Percentiles rank a stretch among this genome's conserved stretches.
These are phyloP conservation scores for Lachancea cidri DNA, from an alignment of 805 yeast genomes.

Conservation along the genomic window DNA sequence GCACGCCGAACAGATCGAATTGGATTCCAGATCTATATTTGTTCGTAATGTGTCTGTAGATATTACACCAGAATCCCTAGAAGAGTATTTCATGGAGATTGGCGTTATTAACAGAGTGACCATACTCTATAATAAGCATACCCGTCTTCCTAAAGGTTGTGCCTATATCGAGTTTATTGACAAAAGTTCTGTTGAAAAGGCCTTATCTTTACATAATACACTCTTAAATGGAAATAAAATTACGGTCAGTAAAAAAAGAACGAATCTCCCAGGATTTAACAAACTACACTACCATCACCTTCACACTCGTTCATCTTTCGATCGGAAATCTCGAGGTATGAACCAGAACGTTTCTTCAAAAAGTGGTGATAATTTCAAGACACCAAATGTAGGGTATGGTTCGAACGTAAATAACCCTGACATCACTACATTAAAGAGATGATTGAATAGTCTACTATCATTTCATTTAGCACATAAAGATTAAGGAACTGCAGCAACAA, in stretches of 20 bases:
- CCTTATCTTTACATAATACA: conserved; percentile 41
- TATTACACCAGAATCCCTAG: conserved; percentile 47
- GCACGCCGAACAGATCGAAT: conserved; percentile 34
- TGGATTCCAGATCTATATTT: conserved; percentile 49
- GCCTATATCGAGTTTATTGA: conserved; percentile 58
- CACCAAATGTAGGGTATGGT: no score
- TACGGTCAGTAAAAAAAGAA: conserved; percentile 46
- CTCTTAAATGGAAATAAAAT: conserved; percentile 44
- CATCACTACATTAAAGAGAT: no score
- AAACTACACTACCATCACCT: background rate
- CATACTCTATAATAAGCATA: conserved; percentile 36
- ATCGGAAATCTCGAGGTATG: no score
- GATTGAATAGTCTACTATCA: no score
- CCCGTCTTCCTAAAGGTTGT: conserved; percentile 51
- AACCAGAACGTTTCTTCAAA: no score
- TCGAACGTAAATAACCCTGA: no score
- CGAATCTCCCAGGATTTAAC: conserved; percentile 46
- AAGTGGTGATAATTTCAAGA: no score
- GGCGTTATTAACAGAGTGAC: conserved; percentile 51
- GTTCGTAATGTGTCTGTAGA: conserved; percentile 47
- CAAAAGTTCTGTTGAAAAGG: conserved; percentile 39
- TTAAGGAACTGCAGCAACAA: no score
- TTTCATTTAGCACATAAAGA: no score
- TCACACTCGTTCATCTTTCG: no score
- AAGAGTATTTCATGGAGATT: conserved; percentile 39